Percentiles rank a stretch among this genome's conserved stretches.
Evolutionary conservation across 2,329 filamentous ascomycete species (phyloP).

Genomic region (Cyanodermella asteris): DNA sequence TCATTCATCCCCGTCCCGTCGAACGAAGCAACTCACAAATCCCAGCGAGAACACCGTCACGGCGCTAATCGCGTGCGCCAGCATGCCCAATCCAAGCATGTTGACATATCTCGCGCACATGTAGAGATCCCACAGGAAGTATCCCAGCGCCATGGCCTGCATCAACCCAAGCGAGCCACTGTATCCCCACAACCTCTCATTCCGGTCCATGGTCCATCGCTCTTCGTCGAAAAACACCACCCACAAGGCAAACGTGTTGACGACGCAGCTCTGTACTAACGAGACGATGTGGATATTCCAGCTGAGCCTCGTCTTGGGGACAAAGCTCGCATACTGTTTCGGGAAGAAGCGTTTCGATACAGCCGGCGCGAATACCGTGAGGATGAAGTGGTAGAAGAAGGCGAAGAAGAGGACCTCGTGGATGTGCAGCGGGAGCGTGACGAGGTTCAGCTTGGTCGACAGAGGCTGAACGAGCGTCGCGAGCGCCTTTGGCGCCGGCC

Average conservation of each 20-base stretch:
- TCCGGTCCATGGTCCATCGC: slow-evolving; percentile 28
- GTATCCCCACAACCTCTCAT: slow-evolving; percentile 38
- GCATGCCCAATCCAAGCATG: slow-evolving; percentile 38
- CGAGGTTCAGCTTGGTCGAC: slow-evolving; percentile 28
- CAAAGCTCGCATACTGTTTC: slow-evolving; percentile 30
- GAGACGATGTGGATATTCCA: slow-evolving; percentile 47
- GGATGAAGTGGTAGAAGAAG: slow-evolving; percentile 32
- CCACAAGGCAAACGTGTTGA: slow-evolving; percentile 34
- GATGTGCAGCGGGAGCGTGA: slow-evolving; percentile 35
- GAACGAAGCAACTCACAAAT: slow-evolving; percentile 30
- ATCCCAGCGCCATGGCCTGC: slow-evolving; percentile 37
- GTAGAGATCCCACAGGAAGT: slow-evolving; percentile 42
- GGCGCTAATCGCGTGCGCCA: slow-evolving; percentile 39
- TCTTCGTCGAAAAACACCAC: slow-evolving; percentile 35
- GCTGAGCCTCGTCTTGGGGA: slow-evolving; percentile 34
- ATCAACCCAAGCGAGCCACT: slow-evolving; percentile 35
- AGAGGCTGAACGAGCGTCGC: slow-evolving; percentile 25
- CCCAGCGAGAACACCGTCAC: slow-evolving; percentile 39
- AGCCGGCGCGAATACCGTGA: slow-evolving; percentile 30
- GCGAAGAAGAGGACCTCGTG: slow-evolving; percentile 39
- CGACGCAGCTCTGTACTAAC: slow-evolving; percentile 34
- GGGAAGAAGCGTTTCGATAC: slow-evolving; percentile 33
- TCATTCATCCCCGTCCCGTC: background rate
- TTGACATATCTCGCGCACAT: slow-evolving; percentile 32
- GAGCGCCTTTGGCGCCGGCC: slow-evolving; percentile 29